Evolutionary conservation across 2,329 filamentous ascomycete genomes (phyloP).

Genomic region (Ascocoryne sarcoides): DNA sequence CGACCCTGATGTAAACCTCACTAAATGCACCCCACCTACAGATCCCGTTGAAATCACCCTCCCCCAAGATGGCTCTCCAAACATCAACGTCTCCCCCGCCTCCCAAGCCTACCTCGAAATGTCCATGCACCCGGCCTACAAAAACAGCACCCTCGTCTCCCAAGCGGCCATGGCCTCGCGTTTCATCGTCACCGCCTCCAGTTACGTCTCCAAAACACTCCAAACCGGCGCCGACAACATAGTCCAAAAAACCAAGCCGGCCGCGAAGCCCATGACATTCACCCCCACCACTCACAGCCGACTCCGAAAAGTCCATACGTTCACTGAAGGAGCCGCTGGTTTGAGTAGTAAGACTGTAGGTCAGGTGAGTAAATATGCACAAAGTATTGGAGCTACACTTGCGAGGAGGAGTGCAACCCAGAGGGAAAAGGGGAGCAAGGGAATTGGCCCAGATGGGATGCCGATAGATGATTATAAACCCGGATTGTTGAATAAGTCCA

Average conservation of each 20-base stretch:
- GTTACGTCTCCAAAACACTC: constrained; percentile 69
- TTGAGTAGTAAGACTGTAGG: constrained; percentile 82
- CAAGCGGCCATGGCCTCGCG: constrained; percentile 83
- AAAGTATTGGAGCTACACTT: constrained; percentile 77
- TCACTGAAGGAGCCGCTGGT: constrained; percentile 70
- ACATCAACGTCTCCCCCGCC: constrained; percentile 59
- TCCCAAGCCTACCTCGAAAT: constrained; percentile 65
- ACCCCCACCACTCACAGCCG: constrained; percentile 73
- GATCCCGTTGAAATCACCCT: constrained; percentile 76
- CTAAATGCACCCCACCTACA: constrained; percentile 27
- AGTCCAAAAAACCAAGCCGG: constrained; percentile 70
- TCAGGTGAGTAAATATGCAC: constrained; percentile 71
- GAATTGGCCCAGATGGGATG: constrained; percentile 63
- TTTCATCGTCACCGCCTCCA: constrained; percentile 81
- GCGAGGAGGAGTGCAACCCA: constrained; percentile 51
- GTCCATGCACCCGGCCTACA: constrained; percentile 83
- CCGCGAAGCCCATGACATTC: constrained; percentile 77
- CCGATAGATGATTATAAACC: constrained; percentile 63
- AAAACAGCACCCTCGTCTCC: constrained; percentile 76
- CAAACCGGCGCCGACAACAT: constrained; percentile 72
- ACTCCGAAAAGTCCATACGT: constrained; percentile 81
- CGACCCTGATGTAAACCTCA: no score
- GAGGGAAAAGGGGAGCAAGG: constrained; percentile 45
- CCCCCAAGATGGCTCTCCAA: constrained; percentile 55
- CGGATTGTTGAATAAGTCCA: constrained; percentile 83